A percentile compares a stretch with the other conserved stretches of the same genome.
Evolutionary conservation across 768 basidiomycete genomes (phyloP).

Genomic region (Mycena polygramma): DNA sequence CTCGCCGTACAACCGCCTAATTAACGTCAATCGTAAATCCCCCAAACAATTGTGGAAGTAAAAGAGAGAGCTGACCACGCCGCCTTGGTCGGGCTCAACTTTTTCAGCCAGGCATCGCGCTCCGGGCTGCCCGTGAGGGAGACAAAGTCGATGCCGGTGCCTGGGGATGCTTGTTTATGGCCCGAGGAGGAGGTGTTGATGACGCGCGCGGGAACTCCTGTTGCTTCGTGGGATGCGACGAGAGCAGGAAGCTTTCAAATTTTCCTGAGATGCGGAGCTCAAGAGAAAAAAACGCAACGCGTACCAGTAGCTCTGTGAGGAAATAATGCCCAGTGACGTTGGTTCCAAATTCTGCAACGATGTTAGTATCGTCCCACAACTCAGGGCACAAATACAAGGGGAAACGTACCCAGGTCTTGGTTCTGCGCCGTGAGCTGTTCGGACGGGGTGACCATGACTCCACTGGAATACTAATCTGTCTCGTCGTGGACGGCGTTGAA

Average conservation of each 20-base stretch:
- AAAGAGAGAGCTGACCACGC: constrained; percentile 18
- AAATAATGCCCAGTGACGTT: constrained; percentile 49
- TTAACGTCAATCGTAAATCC: too few relatives aligned
- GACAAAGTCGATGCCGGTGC: constrained; percentile 23
- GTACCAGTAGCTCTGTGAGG: constrained; percentile 44
- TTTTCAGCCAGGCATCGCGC: constrained; percentile 32
- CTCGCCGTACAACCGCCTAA: constrained; percentile 31
- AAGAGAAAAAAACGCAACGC: constrained; percentile 30
- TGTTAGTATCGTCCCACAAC: too few relatives aligned
- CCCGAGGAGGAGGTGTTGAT: constrained; percentile 42
- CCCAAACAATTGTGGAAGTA: too few relatives aligned
- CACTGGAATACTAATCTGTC: constrained; percentile 34
- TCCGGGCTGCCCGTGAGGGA: constrained; percentile 17
- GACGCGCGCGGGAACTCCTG: constrained; percentile 39
- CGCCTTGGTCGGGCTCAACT: neutral
- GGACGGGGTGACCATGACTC: constrained; percentile 45
- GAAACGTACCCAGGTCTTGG: constrained; percentile 40
- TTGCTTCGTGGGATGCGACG: neutral
- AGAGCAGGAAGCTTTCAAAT: constrained; percentile 28
- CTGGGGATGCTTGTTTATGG: constrained; percentile 6
- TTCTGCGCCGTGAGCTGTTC: constrained; percentile 43
- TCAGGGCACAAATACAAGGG: neutral
- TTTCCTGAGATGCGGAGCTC: neutral
- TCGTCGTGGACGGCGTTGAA: neutral
- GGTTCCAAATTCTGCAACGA: constrained; percentile 50